Evolutionary conservation across 176 grass and related monocot genomes (phyloP), one percentile per base, ranked within the genome.

Genomic region (Urochloa ruziziensis): DNA sequence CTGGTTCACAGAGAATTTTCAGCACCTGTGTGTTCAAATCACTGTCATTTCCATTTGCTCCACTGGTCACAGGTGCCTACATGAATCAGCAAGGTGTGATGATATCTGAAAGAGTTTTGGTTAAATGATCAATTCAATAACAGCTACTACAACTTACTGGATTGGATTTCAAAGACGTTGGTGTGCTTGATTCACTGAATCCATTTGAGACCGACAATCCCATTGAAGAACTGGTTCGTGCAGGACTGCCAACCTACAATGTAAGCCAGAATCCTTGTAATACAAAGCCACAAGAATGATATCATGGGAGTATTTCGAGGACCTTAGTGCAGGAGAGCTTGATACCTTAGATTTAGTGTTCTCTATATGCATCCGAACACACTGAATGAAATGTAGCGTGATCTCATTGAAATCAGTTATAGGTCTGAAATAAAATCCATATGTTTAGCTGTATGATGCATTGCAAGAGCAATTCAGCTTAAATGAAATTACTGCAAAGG

Each of bases 351-450:
- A 88, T 90, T 90, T 92, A 48, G 87, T 85, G 74, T 98, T 95
- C 83, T 88, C 88, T 16, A 92, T 39, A 85, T 98, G 93, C 80
- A 98, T 90, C 60, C 83, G 75, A 54, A 95, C 63, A 5, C 91
- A 98, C 73, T 98, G 93, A 82, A 94, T 95, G 85, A 92, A 98
- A 83, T 98, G 96, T 62, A 98, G 80, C 0, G 90, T 82, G 63
- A 95, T 82, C 73, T 91, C 88, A 67, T 95, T 98, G 60, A 85
- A 88, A 83, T 98, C 93, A 82, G 82, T 78, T 69, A 98, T 69
- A 70, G 87, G 93, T 77, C 96, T 98, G 87, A 75, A 77, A 86
- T 70, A 86, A 30, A 82, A 12, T 18, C 23, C 28, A 42, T 10
- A 67, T 47, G 2, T 48, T 25, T 25, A 80, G 64, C 57, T 47